phyloP scores from a whole-genome alignment of 106 monocot genomes.

The Apostasia ramifera region DNA sequence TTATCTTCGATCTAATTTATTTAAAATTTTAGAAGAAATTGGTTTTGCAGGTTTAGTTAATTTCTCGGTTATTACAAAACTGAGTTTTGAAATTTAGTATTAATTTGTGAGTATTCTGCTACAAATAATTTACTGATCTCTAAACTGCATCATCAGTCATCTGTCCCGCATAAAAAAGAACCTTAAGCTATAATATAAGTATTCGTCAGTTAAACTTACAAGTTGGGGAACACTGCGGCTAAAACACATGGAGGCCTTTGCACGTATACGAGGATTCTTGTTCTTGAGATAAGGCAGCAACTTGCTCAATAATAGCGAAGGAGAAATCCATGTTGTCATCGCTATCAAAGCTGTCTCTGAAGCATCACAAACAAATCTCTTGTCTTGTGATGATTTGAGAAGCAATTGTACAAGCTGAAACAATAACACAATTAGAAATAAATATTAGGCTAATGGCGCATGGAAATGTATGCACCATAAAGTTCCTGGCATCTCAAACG shows the following conservation, averaged over 20 bases:
- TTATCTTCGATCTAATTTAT: too few species aligned
- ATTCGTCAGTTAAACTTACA: constrained; percentile 35
- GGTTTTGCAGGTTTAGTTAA: too few species aligned
- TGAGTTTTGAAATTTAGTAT: not conserved
- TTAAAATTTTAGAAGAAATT: too few species aligned
- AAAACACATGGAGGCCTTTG: constrained; percentile 87
- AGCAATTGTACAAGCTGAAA: constrained; percentile 84
- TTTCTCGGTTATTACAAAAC: not conserved
- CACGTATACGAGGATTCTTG: constrained; percentile 80
- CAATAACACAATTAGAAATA: not conserved
- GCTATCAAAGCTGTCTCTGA: constrained; percentile 69
- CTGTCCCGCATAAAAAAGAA: not conserved
- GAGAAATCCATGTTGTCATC: constrained; percentile 81
- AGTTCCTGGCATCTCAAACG: not conserved
- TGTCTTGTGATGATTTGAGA: constrained; percentile 97
- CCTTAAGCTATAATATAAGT: not conserved
- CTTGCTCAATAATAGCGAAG: constrained; percentile 69
- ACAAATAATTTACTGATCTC: too few species aligned
- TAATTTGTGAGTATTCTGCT: too few species aligned
- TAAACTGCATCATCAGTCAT: too few species aligned
- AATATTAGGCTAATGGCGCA: not conserved
- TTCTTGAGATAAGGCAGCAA: constrained; percentile 77
- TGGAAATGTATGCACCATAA: not conserved
- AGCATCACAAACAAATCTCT: constrained; percentile 98
- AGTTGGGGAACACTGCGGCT: constrained; percentile 72